These are phyloP conservation scores for Plectosphaerella plurivora DNA, from an alignment of 2,329 filamentous ascomycete genomes.

Conservation along the genomic window DNA sequence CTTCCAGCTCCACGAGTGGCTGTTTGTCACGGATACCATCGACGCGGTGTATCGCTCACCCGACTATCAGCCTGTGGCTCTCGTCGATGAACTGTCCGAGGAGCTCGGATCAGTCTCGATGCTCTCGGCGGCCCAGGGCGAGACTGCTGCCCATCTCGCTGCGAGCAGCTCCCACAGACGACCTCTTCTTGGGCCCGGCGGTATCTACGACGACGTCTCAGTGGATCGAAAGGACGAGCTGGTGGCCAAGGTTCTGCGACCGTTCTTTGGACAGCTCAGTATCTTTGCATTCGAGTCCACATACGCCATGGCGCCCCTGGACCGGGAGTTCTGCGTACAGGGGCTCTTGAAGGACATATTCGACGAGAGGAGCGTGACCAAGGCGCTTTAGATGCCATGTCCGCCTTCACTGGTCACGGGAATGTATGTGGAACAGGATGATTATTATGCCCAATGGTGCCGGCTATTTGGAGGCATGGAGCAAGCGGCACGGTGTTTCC, in stretches of 20 bases:
- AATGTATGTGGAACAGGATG: no score
- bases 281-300: constrained; percentile 92
- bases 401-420: no score
- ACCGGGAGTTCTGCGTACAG: constrained; percentile 59
- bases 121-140: constrained; percentile 26
- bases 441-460: no score
- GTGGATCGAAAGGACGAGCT: constrained; percentile 64
- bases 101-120: constrained; percentile 51
- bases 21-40: constrained; percentile 95
- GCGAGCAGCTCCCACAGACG: constrained; percentile 32
- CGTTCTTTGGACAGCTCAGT: constrained; percentile 87
- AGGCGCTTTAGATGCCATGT: constrained; percentile 38
- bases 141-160: constrained; percentile 30
- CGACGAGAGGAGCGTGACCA: constrained; percentile 68
- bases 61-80: constrained; percentile 63
- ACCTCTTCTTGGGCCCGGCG: constrained; percentile 46
- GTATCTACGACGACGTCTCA: constrained; percentile 50
- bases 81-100: constrained; percentile 82
- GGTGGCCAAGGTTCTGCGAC: constrained; percentile 72
- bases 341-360: constrained; percentile 71
- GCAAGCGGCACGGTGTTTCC: no score
- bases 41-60: constrained; percentile 85
- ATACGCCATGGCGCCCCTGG: constrained; percentile 74
- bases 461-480: no score
- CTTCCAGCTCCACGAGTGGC: constrained; percentile 97